Percentiles rank a stretch among this genome's conserved stretches.
Evolutionary conservation across 139 green algal species (phyloP).

Genomic region (Chlorella sp.): DNA sequence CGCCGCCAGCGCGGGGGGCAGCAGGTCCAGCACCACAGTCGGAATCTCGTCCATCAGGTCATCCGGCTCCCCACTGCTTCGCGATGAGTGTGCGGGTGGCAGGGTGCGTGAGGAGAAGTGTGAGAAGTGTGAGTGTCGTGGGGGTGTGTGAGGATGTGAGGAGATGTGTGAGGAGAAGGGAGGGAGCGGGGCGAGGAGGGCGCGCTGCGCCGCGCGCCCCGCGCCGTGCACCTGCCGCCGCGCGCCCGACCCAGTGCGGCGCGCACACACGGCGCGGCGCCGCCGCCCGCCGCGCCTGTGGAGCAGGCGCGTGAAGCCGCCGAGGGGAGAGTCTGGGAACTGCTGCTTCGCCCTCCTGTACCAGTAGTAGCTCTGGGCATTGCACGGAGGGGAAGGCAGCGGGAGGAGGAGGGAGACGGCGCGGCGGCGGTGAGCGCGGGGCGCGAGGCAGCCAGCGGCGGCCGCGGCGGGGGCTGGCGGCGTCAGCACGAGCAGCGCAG

Average conservation of each 20-base stretch:
- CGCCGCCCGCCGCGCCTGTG: constrained; percentile 34
- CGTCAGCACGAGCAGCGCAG: too few relatives aligned
- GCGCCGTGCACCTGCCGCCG: too few relatives aligned
- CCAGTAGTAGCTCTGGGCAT: constrained; percentile 69
- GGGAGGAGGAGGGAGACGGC: too few relatives aligned
- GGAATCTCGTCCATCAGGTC: constrained; percentile 76
- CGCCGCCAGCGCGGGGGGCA: constrained; percentile 46
- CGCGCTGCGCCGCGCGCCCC: too few relatives aligned
- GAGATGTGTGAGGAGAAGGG: too few relatives aligned
- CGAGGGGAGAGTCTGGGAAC: constrained; percentile 56
- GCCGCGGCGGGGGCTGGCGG: too few relatives aligned
- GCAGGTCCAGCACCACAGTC: constrained; percentile 66
- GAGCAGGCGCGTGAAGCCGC: constrained; percentile 74
- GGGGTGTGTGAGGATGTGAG: not conserved
- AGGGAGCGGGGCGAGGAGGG: not conserved
- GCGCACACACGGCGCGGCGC: too few relatives aligned
- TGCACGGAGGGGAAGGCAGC: too few relatives aligned
- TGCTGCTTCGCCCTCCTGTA: constrained; percentile 52
- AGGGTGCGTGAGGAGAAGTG: too few relatives aligned
- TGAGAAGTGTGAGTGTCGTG: too few relatives aligned
- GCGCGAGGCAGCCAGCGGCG: not conserved
- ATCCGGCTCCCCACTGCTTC: constrained; percentile 51
- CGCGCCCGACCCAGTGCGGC: too few relatives aligned
- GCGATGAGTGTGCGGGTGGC: not conserved
- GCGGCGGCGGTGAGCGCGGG: not conserved